These are phyloP conservation scores for Podospora anserina DNA, from an alignment of 495 filamentous ascomycete genomes.

Conservation along the genomic window DNA sequence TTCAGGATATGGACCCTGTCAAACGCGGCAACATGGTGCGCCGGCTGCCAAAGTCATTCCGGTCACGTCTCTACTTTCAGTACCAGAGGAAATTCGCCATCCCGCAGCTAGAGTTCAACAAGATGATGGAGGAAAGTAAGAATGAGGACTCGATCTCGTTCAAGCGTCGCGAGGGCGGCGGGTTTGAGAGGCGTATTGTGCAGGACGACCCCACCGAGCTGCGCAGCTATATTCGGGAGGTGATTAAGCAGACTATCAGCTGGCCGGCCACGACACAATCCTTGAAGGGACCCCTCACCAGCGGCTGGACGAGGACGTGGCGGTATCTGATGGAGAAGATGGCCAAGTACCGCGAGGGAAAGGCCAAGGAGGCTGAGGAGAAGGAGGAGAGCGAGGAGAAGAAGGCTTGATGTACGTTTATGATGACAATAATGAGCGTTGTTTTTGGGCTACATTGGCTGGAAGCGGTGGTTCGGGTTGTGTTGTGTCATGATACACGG, in stretches of 20 bases:
- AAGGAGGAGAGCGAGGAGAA: constrained; percentile 14
- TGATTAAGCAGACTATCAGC: constrained; percentile 79
- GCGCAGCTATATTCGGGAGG: constrained; percentile 60
- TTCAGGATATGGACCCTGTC: constrained; percentile 86
- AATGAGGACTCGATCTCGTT: constrained; percentile 67
- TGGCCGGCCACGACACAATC: constrained; percentile 89
- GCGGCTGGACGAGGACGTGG: constrained; percentile 63
- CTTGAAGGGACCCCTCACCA: constrained; percentile 74
- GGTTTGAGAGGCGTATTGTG: constrained; percentile 82
- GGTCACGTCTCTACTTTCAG: constrained; percentile 84
- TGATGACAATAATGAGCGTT: constrained; percentile 1
- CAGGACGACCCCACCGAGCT: constrained; percentile 61
- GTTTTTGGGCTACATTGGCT: constrained; percentile 23
- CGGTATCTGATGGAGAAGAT: constrained; percentile 83
- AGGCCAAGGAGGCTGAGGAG: constrained; percentile 12
- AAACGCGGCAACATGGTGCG: constrained; percentile 95
- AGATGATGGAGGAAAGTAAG: constrained; percentile 73
- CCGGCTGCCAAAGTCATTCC: constrained; percentile 81
- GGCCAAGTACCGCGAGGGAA: constrained; percentile 60
- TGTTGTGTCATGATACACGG: not conserved
- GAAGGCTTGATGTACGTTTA: constrained; percentile 10
- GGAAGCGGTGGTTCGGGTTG: constrained; percentile 2
- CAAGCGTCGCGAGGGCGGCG: constrained; percentile 70
- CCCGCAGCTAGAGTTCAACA: constrained; percentile 74
- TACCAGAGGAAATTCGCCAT: constrained; percentile 89